These are phyloP conservation scores for Trichosporon ovoides DNA, from an alignment of 1,284 basidiomycete species.

Conservation along the genomic window DNA sequence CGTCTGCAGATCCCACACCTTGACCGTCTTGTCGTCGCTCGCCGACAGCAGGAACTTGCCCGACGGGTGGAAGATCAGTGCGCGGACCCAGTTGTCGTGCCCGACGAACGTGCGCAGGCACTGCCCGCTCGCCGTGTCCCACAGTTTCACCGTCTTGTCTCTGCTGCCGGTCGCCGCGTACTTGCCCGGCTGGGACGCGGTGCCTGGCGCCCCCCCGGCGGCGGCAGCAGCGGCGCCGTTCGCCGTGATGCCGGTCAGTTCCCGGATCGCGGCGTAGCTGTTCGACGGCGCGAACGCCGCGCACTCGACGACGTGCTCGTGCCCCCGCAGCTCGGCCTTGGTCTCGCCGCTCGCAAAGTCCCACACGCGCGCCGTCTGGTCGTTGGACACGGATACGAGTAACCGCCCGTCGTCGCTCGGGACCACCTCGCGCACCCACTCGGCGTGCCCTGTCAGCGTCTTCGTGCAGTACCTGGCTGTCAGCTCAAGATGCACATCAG, in stretches of 20 bases:
- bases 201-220: conserved; percentile 43
- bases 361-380: conserved; percentile 82
- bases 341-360: conserved; percentile 69
- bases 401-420: conserved; percentile 71
- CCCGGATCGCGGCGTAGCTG: conserved; percentile 69
- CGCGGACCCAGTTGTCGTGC: conserved; percentile 80
- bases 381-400: conserved; percentile 74
- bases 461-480: conserved; percentile 57
- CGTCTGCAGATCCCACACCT: conserved; percentile 78
- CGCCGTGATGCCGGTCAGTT: conserved; percentile 67
- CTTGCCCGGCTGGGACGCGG: conserved; percentile 46
- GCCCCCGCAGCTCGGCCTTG: conserved; percentile 76
- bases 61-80: conserved; percentile 74
- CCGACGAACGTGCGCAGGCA: conserved; percentile 65
- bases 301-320: conserved; percentile 80
- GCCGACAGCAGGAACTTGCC: conserved; percentile 82
- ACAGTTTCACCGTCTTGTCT: conserved; percentile 81
- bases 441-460: conserved; percentile 59
- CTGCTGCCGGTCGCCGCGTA: conserved; percentile 76
- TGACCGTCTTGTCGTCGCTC: conserved; percentile 84
- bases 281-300: conserved; percentile 73
- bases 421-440: conserved; percentile 64
- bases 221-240: conserved; percentile 19
- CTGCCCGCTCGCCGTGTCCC: conserved; percentile 75
- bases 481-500: not conserved